phyloP scores from a whole-genome alignment of 805 yeast genomes.

The Metschnikowia rubicola region DNA sequence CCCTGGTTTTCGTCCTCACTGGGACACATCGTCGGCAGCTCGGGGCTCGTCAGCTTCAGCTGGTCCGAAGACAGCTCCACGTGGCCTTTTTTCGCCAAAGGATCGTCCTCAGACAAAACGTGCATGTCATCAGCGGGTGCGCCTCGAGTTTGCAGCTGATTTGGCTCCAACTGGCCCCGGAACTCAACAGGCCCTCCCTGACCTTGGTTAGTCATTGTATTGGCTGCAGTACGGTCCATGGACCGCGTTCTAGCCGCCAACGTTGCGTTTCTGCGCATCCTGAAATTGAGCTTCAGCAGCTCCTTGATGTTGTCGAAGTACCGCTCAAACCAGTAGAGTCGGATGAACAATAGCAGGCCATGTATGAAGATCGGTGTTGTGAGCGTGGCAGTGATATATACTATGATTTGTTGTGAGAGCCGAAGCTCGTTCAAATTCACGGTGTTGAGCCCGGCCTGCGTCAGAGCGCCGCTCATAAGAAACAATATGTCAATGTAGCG shows the following conservation, averaged over 20 bases:
- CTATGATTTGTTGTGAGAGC: slow-evolving; percentile 75
- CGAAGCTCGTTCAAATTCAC: slow-evolving; percentile 60
- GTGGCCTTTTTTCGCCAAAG: background rate
- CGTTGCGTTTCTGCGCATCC: slow-evolving; percentile 79
- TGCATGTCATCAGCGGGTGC: background rate
- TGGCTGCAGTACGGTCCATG: slow-evolving; percentile 25
- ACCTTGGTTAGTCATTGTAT: slow-evolving; percentile 34
- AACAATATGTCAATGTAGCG: slow-evolving; percentile 78
- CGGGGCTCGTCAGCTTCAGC: slow-evolving; percentile 6
- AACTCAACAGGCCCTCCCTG: slow-evolving; percentile 7
- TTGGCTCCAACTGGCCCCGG: background rate
- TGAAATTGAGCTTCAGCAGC: slow-evolving; percentile 72
- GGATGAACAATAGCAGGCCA: slow-evolving; percentile 66
- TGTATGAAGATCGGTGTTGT: slow-evolving; percentile 90
- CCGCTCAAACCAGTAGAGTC: slow-evolving; percentile 87
- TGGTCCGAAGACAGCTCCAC: slow-evolving; percentile 12
- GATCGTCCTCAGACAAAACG: background rate
- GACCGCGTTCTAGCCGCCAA: slow-evolving; percentile 50
- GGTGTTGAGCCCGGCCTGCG: slow-evolving; percentile 92
- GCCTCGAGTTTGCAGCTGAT: no score
- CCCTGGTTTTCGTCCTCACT: no score
- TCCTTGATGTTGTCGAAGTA: slow-evolving; percentile 78
- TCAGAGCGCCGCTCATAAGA: slow-evolving; percentile 68
- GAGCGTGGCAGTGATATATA: slow-evolving; percentile 59
- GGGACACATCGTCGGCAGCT: background rate